Percentiles rank a stretch among this genome's conserved stretches.
These are phyloP conservation scores for Melaleuca alternifolia DNA, from an alignment of 345 rosid species.

Conservation along the genomic window DNA sequence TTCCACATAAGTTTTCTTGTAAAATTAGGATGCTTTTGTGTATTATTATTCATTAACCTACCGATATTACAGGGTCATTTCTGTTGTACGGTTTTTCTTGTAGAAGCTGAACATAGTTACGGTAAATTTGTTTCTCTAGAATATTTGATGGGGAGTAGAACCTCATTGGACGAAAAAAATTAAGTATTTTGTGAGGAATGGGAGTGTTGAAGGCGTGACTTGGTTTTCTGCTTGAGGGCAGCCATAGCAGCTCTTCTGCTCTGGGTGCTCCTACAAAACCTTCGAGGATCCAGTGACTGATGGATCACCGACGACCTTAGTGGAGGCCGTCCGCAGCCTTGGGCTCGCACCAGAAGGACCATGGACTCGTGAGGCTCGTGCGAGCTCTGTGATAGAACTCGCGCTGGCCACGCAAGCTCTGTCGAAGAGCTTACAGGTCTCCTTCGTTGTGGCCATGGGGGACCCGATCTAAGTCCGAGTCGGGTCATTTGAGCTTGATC, in stretches of 20 bases:
- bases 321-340: fast-evolving
- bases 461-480: neutral
- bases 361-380: fast-evolving
- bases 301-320: fast-evolving
- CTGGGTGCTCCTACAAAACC: neutral
- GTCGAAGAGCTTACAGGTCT: neutral
- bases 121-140: neutral
- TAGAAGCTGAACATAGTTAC: neutral
- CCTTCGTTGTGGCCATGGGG: neutral
- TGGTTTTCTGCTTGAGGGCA: neutral
- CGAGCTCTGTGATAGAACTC: neutral
- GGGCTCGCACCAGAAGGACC: fast-evolving
- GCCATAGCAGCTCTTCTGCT: neutral
- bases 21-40: neutral
- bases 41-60: neutral
- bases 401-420: no score
- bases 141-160: neutral
- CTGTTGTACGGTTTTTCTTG: neutral
- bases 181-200: neutral
- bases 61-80: fast-evolving
- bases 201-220: neutral
- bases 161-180: neutral
- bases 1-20: neutral
- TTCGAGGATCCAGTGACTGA: neutral
- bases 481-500: fast-evolving